A percentile compares a stretch with the other conserved stretches of the same genome.
These are phyloP conservation scores for Aspergillus tamarii DNA, from an alignment of 2,329 filamentous ascomycete species.

Conservation along the genomic window DNA sequence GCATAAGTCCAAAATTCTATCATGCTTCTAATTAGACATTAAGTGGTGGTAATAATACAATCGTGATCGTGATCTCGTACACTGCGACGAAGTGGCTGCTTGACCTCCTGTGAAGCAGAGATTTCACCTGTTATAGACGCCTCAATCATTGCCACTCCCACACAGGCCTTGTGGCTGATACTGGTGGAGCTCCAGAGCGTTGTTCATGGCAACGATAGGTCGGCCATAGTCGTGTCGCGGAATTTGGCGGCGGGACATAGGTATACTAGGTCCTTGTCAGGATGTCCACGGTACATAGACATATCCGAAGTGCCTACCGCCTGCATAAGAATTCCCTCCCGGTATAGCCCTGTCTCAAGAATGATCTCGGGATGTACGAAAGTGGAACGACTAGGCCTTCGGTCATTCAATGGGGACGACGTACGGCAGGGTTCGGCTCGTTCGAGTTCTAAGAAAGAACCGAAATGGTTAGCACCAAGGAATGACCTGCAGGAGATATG, in stretches of 20 bases:
- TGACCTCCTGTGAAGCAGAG: not conserved
- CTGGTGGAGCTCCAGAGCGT: not conserved
- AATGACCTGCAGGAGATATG: not conserved
- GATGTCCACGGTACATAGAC: not conserved
- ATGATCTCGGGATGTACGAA: not conserved
- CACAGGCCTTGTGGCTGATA: not conserved
- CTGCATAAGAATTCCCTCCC: not conserved
- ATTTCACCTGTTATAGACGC: no score
- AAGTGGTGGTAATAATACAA: not conserved
- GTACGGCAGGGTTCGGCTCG: no score
- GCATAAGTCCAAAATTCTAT: not conserved
- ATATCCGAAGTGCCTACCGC: not conserved
- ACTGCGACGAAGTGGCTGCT: not conserved
- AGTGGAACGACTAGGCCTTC: not conserved
- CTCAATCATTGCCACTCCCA: not conserved
- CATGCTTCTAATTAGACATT: not conserved
- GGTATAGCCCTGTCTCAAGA: not conserved
- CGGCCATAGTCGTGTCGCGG: not conserved
- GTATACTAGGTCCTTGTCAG: not conserved
- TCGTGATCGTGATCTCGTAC: no score
- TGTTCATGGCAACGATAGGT: not conserved
- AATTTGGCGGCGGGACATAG: not conserved
- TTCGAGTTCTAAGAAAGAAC: not conserved
- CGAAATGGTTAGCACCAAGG: not conserved
- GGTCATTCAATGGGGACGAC: not conserved